Conservation (phyloP, 73 alveolate genomes). For the Durusdinium trenchii region DNA sequence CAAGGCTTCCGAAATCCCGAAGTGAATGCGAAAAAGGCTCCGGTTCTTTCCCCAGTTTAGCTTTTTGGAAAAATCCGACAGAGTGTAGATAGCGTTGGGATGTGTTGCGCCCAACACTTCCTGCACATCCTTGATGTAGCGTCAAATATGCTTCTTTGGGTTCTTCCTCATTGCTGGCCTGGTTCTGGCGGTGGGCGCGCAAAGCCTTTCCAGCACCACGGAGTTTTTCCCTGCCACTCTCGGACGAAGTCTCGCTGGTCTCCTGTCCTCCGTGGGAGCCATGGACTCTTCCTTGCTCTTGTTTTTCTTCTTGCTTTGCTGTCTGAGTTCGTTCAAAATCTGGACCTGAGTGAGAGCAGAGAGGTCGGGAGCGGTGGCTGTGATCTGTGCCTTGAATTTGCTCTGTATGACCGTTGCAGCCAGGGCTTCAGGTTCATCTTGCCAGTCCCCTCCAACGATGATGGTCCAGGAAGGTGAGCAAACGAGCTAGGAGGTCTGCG, state of each 20-base stretch:
- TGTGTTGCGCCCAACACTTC: not conserved
- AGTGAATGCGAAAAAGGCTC: not conserved
- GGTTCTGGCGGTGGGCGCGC: not conserved
- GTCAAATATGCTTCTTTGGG: not conserved
- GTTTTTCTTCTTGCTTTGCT: not conserved
- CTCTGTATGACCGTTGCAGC: too few species aligned
- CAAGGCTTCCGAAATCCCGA: not conserved
- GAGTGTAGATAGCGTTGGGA: not conserved
- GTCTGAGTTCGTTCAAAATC: not conserved
- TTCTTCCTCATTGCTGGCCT: not conserved
- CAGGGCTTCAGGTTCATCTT: too few species aligned
- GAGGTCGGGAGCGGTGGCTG: too few species aligned
- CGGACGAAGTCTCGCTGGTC: not conserved
- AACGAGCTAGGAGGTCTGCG: too few species aligned
- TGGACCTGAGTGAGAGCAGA: not conserved
- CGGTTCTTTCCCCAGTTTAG: not conserved
- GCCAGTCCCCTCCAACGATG: too few species aligned
- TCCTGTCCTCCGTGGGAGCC: too few species aligned
- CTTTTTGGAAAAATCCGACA: not conserved
- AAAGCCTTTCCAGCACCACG: not conserved
- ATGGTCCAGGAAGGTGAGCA: too few species aligned
- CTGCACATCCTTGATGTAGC: not conserved
- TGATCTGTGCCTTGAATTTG: too few species aligned
- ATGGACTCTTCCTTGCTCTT: not conserved
- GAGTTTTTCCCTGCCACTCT: not conserved